Percentiles rank a stretch among this genome's conserved stretches.
Conservation (phyloP, 208 protist genomes). For the Leishmania guyanensis region DNA sequence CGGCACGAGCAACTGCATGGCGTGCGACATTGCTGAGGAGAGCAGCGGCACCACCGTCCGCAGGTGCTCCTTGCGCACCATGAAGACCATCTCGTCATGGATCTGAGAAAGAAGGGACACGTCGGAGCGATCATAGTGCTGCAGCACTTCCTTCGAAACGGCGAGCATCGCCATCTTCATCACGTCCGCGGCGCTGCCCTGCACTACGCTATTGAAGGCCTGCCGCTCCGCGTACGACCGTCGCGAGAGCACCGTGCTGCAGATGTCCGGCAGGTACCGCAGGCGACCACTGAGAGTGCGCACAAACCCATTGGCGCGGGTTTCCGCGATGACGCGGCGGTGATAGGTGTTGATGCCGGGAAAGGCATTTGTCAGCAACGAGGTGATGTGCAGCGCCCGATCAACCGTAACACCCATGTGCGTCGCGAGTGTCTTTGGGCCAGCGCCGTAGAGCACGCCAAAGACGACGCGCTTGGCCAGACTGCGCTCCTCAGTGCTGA, state of each 20-base stretch:
- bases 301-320: conserved; percentile 70
- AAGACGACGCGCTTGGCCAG: conserved; percentile 89
- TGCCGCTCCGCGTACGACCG: conserved; percentile 85
- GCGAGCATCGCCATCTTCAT: conserved; percentile 90
- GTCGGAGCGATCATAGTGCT: conserved; percentile 38
- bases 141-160: conserved; percentile 70
- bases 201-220: conserved; percentile 91
- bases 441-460: conserved; percentile 87
- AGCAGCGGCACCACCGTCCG: conserved; percentile 49
- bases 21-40: conserved; percentile 41
- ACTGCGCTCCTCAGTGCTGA: conserved; percentile 70
- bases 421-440: conserved; percentile 65
- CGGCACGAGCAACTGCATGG: conserved; percentile 74
- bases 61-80: conserved; percentile 43
- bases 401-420: conserved; percentile 74
- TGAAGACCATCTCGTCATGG: conserved; percentile 90
- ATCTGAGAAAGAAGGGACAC: conserved; percentile 66
- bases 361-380: conserved; percentile 57
- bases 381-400: conserved; percentile 57
- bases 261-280: conserved; percentile 73
- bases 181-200: conserved; percentile 89
- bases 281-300: conserved; percentile 83
- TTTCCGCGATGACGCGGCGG: conserved; percentile 62
- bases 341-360: conserved; percentile 73
- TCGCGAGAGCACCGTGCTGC: conserved; percentile 54